Base-by-base conservation (phyloP, 257 asterid species). In the Fraxinus anomala region DNA sequence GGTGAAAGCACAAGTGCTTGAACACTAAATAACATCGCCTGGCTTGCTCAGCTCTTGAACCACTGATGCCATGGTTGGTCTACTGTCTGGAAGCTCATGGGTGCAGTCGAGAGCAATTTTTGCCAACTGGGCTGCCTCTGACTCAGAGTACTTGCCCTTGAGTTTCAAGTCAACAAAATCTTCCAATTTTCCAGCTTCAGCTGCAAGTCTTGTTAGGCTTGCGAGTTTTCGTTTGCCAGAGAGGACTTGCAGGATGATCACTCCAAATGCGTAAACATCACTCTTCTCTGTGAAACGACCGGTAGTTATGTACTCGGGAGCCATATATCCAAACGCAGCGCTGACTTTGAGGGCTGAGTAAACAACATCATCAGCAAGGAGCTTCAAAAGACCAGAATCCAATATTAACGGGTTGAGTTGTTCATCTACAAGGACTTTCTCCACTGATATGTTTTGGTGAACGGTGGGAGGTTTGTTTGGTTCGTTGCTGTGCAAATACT, bases 261-360 rank as follows among this genome's bases (percentile, higher is more conserved):
- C 96, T 28, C 99, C 99, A 42, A 83, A 96, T 9, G 99, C 99
- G 47, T 93, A 96, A 17, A 96, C 95, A n/a, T 93, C 98, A 28
- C 98, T 96, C 87, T 91, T 96, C 85, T 92, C 97, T 0, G 99
- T 96, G 81, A 96, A 96, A 2, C 96, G 94, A 19, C 99, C 99
- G 0, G 99, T 92, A 36, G 97, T 92, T 24, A 93, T 83, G 80
- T 96, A 96, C 77, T 96, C 99, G 0, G 99, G 99, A 0, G 99
- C 97, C 98, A 96, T 93, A 81, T 93, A 96, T 11, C 99, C 99
- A 19, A 96, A 74, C 1, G 94, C 98, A 2, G 99, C 99, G 40
- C 99, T 96, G 49, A 88, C 97, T 77, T 96, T 96, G 74, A 95
- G 90, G 76, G 98, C 99, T 2, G 99, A 95, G 90, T 89, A 95